These are phyloP conservation scores for Eimeria brunetti DNA, from an alignment of 169 alveolate genomes.

Conservation along the genomic window DNA sequence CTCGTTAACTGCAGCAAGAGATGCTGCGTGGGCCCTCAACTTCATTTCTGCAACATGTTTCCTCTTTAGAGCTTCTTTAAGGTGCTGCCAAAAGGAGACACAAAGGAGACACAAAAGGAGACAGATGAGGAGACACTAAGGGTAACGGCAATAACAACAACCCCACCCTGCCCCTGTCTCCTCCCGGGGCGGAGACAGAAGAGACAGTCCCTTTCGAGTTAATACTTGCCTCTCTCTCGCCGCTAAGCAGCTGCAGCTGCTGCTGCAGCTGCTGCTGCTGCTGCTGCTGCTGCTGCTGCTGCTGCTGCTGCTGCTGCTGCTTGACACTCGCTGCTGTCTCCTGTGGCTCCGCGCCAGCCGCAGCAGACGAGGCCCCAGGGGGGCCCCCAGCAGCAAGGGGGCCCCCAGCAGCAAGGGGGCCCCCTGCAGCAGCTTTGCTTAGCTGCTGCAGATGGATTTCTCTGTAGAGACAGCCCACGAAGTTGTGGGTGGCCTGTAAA, in stretches of 20 bases:
- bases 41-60: slow-evolving; percentile 46
- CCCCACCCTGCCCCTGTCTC: not conserved
- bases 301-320: not conserved
- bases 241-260: slow-evolving; percentile 16
- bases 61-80: slow-evolving; percentile 28
- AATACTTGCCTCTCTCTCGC: slow-evolving; percentile 37
- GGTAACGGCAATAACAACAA: not conserved
- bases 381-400: not conserved
- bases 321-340: slow-evolving; percentile 10
- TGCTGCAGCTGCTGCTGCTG: slow-evolving; percentile 25
- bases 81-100: not conserved
- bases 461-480: slow-evolving; percentile 54
- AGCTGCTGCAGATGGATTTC: slow-evolving; percentile 20
- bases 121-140: not conserved
- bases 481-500: slow-evolving; percentile 47
- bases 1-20: slow-evolving; percentile 34
- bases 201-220: not conserved
- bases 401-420: not conserved
- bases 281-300: slow-evolving; percentile 24
- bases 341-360: not conserved
- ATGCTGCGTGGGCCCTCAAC: slow-evolving; percentile 8
- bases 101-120: not conserved
- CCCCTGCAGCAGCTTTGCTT: not conserved
- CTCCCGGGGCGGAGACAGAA: not conserved
- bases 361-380: not conserved